Conservation (phyloP, 2,329 filamentous ascomycete species). For the Aureobasidium sp. region DNA sequence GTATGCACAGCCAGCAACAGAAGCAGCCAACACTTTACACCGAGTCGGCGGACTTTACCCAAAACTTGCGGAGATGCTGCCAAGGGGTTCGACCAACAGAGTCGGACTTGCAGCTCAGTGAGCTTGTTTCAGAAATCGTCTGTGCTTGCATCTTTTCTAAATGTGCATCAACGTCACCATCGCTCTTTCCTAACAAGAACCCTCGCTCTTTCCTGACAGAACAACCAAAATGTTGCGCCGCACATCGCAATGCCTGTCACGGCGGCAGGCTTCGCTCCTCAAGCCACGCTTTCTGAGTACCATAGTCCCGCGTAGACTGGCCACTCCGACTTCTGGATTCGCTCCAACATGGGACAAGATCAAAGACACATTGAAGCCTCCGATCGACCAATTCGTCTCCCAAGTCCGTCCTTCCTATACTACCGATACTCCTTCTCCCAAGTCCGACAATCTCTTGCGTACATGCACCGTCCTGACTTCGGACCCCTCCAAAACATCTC, state of each 20-base stretch:
- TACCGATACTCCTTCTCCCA: not conserved
- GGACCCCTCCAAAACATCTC: not conserved
- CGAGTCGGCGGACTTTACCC: not conserved
- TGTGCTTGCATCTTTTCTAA: not conserved
- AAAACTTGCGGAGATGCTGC: not conserved
- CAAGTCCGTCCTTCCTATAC: not conserved
- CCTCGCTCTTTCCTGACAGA: no score
- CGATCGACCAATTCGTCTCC: not conserved
- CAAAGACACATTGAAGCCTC: not conserved
- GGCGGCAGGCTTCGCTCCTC: not conserved
- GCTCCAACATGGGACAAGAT: conserved; percentile 5
- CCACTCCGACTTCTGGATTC: conserved; percentile 3
- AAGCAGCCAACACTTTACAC: not conserved
- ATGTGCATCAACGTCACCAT: not conserved
- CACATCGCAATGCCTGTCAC: not conserved
- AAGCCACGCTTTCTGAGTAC: not conserved
- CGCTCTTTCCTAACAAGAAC: not conserved
- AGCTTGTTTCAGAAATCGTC: conserved; percentile 4
- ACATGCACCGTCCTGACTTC: conserved; percentile 7
- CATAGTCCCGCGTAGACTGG: not conserved
- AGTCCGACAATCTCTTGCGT: not conserved
- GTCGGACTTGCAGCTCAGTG: not conserved
- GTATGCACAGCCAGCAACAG: not conserved
- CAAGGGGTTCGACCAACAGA: not conserved
- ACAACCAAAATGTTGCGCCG: not conserved